Evolutionary conservation across 2,329 filamentous ascomycete genomes (phyloP), one percentile per base, ranked within the genome.

Genomic region (Rutstroemia sp.): DNA sequence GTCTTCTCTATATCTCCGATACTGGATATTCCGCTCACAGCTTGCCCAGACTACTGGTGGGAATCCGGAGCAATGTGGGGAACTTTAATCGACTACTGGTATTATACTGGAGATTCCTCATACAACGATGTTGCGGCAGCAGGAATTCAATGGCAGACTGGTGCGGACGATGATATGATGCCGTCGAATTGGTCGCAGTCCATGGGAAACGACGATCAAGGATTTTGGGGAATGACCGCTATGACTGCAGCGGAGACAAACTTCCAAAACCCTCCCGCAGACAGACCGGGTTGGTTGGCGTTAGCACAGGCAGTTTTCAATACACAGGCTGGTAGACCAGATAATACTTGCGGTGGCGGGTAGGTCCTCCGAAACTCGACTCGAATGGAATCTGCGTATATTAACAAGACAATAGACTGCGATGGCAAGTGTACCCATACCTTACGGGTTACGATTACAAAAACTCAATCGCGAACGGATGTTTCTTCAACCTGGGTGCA

Each of bases 161-260:
- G 81, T 45, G 70, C 73, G 10, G 71, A 80, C 64, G 67, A 76
- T 41, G 76, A 84, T 63, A 85, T 79, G 69, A 83, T 83, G 74
- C 81, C 82, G 2, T 64, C 70, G 8, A 77, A 77, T 59, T 69
- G 69, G 66, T 65, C 65, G 14, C 64, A 67, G 54, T 65, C 63
- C n/a, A 68, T 70, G 65, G 69, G 69, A 10, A 71, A 71, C 49
- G 69, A 71, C 59, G 69, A 71, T 64, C 69, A 71, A 60, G 69
- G 87, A 5, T 92, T 94, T 72, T 95, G 90, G 90, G 88, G 81
- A n/a, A 79, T 94, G 75, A 82, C 89, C 1, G 87, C 86, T 59
- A 87, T 95, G 77, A 80, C 81, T 9, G 90, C 90, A 2, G 86
- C 87, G 39, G 90, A 95, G 71, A 81, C 85, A 65, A 84, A 83